Evolutionary conservation across 192 early-diverging fungal genomes (phyloP), one percentile per base, ranked within the genome.

Genomic region (Diversispora epigaea): DNA sequence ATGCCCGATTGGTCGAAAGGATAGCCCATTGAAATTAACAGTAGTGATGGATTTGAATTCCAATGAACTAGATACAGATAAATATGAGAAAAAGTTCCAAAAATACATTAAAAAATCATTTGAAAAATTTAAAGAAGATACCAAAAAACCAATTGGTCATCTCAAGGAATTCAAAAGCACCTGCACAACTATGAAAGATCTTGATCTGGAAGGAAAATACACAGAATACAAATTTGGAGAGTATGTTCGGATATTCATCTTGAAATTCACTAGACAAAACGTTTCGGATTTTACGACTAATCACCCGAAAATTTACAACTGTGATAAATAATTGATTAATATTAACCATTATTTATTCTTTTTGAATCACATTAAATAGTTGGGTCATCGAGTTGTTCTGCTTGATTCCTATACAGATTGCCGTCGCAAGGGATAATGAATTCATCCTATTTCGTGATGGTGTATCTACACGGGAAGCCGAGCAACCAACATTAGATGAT

Each of bases 371-470:
- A 32, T 49, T 12, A 49, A 46, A 40, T 45, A 73, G 71, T 21
- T 73, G 71, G 71, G 49, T 62, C 6, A 62, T 73, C 58, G 21
- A 62, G 22, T 61, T 73, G 10, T 73, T 60, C 25, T 62, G 45
- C 9, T 49, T 73, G 8, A 73, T 73, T 14, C 69, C 57, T 41
- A 39, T 61, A 40, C 62, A 77, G 50, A 68, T 77, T 43, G 76
- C 76, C 9, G 47, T 77, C 11, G 68, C 76, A 11, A 44, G 54
- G 17, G 76, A 77, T 19, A 71, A 77, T 58, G 45, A 77, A 52
- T 77, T 77, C 19, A 9, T 77, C 0, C 55, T 56, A 22, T 22
- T 70, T 10, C 66, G 47, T 39, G 68, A 77, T 56, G 76, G 76
- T 41, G 22, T 77, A 6, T 62, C 60, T 44, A 49, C 55, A 44